These are phyloP conservation scores for Endoconidiophora laricicola DNA, from an alignment of 2,329 filamentous ascomycete species.

Conservation along the genomic window DNA sequence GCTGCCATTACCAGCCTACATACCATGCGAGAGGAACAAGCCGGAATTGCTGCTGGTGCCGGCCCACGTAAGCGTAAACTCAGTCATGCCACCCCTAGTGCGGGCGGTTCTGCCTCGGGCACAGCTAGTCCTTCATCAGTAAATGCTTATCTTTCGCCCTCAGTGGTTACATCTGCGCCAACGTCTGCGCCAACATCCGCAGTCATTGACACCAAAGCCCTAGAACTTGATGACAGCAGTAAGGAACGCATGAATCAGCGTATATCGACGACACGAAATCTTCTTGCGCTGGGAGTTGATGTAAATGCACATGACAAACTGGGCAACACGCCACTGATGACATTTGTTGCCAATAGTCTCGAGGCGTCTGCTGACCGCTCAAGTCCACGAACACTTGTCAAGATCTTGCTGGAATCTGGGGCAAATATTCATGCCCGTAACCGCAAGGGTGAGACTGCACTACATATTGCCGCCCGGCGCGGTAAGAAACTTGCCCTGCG, in stretches of 20 bases:
- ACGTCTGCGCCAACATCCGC: slow-evolving; percentile 8
- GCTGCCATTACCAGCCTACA: slow-evolving; percentile 30
- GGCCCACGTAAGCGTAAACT: slow-evolving; percentile 23
- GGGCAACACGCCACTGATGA: slow-evolving; percentile 39
- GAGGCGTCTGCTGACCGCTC: slow-evolving; percentile 30
- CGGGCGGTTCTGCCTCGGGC: not conserved
- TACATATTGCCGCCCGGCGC: slow-evolving; percentile 35
- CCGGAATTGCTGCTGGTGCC: not conserved
- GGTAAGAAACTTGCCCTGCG: slow-evolving; percentile 36
- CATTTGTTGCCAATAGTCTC: slow-evolving; percentile 33
- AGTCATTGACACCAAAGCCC: slow-evolving; percentile 11
- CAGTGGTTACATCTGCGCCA: slow-evolving; percentile 15
- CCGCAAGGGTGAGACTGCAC: slow-evolving; percentile 35
- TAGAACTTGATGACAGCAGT: slow-evolving; percentile 9
- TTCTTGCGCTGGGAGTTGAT: slow-evolving; percentile 26
- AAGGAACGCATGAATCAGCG: slow-evolving; percentile 18
- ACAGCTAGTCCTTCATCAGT: not conserved
- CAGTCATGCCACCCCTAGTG: slow-evolving; percentile 17
- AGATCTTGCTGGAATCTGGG: slow-evolving; percentile 25
- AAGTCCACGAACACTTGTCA: slow-evolving; percentile 26
- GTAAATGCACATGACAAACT: slow-evolving; percentile 34
- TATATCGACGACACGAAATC: slow-evolving; percentile 15
- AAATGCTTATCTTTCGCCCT: slow-evolving; percentile 13
- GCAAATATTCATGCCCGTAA: slow-evolving; percentile 35
- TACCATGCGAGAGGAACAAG: slow-evolving; percentile 14